Evolutionary conservation across 768 basidiomycete species (phyloP), one percentile per base, ranked within the genome.

Genomic region (Hygrophorus pudorinus): DNA sequence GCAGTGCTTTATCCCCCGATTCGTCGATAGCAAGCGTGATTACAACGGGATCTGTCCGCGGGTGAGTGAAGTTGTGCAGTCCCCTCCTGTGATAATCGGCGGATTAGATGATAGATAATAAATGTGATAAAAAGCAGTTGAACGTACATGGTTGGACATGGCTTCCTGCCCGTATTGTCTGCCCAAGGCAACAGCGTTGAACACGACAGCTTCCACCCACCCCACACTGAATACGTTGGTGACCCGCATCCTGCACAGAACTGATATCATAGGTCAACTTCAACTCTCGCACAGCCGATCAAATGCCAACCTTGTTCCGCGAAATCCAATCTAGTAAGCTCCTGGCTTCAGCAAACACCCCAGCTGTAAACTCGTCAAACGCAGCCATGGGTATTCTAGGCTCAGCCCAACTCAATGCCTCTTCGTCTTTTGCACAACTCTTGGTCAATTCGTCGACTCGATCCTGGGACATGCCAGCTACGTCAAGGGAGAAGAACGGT

Each of bases 181-280:
- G 74, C 69, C 83, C 87, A 88, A 5, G 87, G 85, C 14, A 89
- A 60, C 20, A 87, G 59, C 0, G 85, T 73, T 5, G 73, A 66
- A 60, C 94, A 99, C 3, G 76, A 72, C 1, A 92, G 64, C 63
- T 99, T 99, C 93, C 92, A 99, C 0, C 94, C 94, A 3, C 79
- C 91, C 94, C 94, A 97, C 52, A 88, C 68, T 0, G 89, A 85
- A 54, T 88, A 86, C 0, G 80, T 76, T 2, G 73, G 72, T 0
- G 81, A 75, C 3, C 92, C 91, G 59, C 94, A 98, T 0, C 77
- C 81, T 0, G 93, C 75, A 57, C 94, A 98, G 59, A 88, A 93
- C 89, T 92, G 42, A 18, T 45, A 47, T 10, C 41, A 9, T 11
- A 37, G 37, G 27, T 9, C 20, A 16, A 34, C 34, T 24, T 4